Conservation (phyloP, 441 rosid species). For the Adansonia rubrostipa region DNA sequence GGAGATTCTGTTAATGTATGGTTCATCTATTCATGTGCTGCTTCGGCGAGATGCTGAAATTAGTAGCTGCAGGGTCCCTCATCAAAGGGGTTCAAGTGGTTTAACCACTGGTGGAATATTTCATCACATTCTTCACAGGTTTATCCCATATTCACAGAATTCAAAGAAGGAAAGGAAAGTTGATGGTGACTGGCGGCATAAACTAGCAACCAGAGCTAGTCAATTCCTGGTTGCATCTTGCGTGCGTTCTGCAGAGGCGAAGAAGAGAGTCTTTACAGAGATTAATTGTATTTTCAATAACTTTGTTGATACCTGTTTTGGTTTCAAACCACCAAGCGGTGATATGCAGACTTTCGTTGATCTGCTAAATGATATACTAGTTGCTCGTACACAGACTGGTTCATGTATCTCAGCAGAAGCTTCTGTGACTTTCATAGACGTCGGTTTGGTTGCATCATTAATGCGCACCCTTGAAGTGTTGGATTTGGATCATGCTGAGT, state of each 20-base stretch:
- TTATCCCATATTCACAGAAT: conserved; percentile 67
- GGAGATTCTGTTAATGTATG: conserved; percentile 85
- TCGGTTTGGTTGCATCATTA: conserved; percentile 81
- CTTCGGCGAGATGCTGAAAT: conserved; percentile 85
- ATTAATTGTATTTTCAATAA: conserved; percentile 68
- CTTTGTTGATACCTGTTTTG: conserved; percentile 66
- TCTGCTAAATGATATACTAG: conserved; percentile 85
- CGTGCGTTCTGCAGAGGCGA: conserved; percentile 92
- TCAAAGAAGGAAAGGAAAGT: conserved; percentile 74
- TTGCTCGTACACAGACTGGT: conserved; percentile 89
- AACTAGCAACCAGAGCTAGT: conserved; percentile 80
- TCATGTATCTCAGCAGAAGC: conserved; percentile 88
- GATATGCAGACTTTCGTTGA: conserved; percentile 78
- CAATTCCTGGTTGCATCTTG: conserved; percentile 92
- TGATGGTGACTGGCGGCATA: conserved; percentile 95
- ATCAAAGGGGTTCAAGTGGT: conserved; percentile 57
- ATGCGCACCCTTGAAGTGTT: conserved; percentile 86
- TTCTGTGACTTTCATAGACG: conserved; percentile 88
- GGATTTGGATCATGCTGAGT: conserved; percentile 89
- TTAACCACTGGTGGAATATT: conserved; percentile 66
- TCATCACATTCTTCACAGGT: conserved; percentile 81
- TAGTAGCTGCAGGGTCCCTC: conserved; percentile 58
- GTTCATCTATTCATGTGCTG: conserved; percentile 81
- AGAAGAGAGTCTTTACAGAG: conserved; percentile 84
- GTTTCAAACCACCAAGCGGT: conserved; percentile 61